Evolutionary conservation across 1,284 basidiomycete species (phyloP), one percentile per base, ranked within the genome.

Genomic region (Schizopora paradoxa): DNA sequence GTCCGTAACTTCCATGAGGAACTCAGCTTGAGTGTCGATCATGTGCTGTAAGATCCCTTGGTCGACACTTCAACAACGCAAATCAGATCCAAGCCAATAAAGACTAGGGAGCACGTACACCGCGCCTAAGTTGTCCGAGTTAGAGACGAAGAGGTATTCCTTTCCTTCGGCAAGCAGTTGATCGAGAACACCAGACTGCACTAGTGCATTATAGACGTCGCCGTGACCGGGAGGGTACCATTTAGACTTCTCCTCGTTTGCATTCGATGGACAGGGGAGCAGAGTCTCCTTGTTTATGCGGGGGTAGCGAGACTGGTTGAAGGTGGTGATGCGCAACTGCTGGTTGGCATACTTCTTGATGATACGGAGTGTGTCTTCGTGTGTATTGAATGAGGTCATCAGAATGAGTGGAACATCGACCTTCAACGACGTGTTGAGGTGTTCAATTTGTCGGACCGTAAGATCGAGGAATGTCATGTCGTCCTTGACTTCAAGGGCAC

Each of bases 151-250:
- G 54, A 99, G 83, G 71, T 99, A 98, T 68, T 99, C 95, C 70
- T 98, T 99, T 67, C 96, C 96, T 56, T 93, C 91, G 3, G 88
- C 74, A 50, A 99, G 73, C 38, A 99, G 81, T 67, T 96, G 90
- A 65, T 99, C 95, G 56, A 99, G 79, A 39, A 99, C 85, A 52
- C 96, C 95, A 32, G 91, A 96, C 74, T 98, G 95, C 66, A 83
- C 78, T 56, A 93, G 77, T 18, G 91, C 91, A 55, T 94, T 94
- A 75, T 91, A 96, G 53, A 96, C 65, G 64, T 99, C 96, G 69
- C 96, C 96, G 76, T 99, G 96, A 62, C 96, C 96, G 42, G 96
- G 96, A 48, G 96, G 96, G 75, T 96, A 97, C 95, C 95, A 99
- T 69, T 88, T 76, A 66, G 84, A 84, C 80, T 99, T 98, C 74